Conservation (phyloP, 306 rosid species). For the Vigna mungo region DNA sequence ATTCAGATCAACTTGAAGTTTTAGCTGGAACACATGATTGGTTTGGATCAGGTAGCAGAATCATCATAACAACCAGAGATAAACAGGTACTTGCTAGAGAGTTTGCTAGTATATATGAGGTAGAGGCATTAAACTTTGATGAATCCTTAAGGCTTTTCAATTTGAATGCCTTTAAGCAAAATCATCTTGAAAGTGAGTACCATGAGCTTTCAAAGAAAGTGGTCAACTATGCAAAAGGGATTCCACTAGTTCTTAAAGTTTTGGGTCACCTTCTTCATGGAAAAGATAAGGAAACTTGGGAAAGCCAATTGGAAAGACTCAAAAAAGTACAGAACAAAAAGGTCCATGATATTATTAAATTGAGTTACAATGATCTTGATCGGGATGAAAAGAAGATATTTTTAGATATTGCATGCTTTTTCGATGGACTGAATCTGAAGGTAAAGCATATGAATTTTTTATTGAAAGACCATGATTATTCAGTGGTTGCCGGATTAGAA, state of each 20-base stretch:
- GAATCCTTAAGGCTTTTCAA: slow-evolving; percentile 32
- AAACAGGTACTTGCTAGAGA: not conserved
- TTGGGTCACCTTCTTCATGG: not conserved
- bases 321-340: not conserved
- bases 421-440: slow-evolving; percentile 13
- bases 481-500: slow-evolving; percentile 14
- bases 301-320: slow-evolving; percentile 9
- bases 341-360: not conserved
- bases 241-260: slow-evolving; percentile 37
- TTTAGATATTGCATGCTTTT: slow-evolving; percentile 43
- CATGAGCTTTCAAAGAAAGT: not conserved
- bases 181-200: not conserved
- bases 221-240: not conserved
- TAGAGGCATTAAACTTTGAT: not conserved
- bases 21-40: not conserved
- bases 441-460: not conserved
- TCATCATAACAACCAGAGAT: slow-evolving; percentile 38
- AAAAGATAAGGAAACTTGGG: slow-evolving; percentile 9
- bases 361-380: slow-evolving; percentile 21
- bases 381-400: slow-evolving; percentile 12
- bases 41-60: slow-evolving; percentile 32
- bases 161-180: slow-evolving; percentile 18
- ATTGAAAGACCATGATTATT: not conserved
- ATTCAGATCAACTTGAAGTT: not conserved
- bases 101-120: not conserved